phyloP scores from a whole-genome alignment of 2,329 filamentous ascomycete genomes.

The Chaetothyriales sp. region DNA sequence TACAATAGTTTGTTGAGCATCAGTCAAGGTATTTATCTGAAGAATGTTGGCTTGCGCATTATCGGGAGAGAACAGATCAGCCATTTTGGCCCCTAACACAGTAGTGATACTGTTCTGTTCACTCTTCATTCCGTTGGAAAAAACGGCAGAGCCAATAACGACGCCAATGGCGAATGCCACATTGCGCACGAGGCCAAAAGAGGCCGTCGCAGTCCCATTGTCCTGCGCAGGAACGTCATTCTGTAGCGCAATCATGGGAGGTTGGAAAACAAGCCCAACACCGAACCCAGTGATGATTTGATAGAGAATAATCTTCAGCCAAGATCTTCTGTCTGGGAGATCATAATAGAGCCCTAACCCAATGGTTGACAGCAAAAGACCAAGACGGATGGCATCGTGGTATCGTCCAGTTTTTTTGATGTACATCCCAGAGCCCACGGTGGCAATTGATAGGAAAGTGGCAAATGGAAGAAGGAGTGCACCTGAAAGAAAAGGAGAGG shows the following conservation, averaged over 20 bases:
- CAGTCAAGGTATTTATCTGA: slow-evolving; percentile 12
- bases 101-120: not conserved
- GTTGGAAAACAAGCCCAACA: slow-evolving; percentile 39
- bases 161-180: slow-evolving; percentile 44
- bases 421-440: slow-evolving; percentile 48
- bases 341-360: slow-evolving; percentile 53
- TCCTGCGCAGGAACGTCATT: slow-evolving; percentile 34
- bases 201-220: slow-evolving; percentile 45
- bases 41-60: slow-evolving; percentile 16
- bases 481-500: slow-evolving; percentile 54
- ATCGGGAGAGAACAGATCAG: not conserved
- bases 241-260: slow-evolving; percentile 44
- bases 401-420: slow-evolving; percentile 59
- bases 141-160: slow-evolving; percentile 42
- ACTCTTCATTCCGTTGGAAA: slow-evolving; percentile 20
- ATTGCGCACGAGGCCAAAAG: slow-evolving; percentile 47
- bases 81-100: not conserved
- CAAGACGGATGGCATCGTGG: slow-evolving; percentile 34
- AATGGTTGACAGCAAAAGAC: slow-evolving; percentile 45
- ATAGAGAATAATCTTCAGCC: slow-evolving; percentile 35
- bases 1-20: slow-evolving; percentile 24
- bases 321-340: slow-evolving; percentile 38
- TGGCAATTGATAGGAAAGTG: slow-evolving; percentile 50
- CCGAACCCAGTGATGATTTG: slow-evolving; percentile 45
- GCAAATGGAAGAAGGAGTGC: slow-evolving; percentile 59